Evolutionary conservation across 148 eudicot genomes (phyloP), one percentile per base, ranked within the genome.

Genomic region (Chenopodium berlandieri): DNA sequence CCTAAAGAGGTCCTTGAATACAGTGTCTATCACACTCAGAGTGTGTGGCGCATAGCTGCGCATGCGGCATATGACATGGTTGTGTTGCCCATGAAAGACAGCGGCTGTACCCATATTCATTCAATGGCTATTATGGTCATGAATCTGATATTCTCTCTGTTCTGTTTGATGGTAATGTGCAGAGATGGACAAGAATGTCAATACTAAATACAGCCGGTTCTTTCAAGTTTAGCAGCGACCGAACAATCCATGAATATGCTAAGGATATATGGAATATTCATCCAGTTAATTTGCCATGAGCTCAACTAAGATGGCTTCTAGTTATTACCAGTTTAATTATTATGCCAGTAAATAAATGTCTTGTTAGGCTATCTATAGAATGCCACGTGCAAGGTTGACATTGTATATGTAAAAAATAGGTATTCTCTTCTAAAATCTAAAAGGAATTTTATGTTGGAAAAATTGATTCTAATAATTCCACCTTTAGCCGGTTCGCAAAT

Each of bases 161-260:
- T 60, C 65, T 25, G n/a, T 77, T 13, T 20, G 22, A 40, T 37
- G n/a, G 11, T 47, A 27, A 65, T 65, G 72, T 66, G 58, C 80
- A 78, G 80, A 78, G 37, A 78, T 78, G 80, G 80, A 78, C 80
- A 54, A 78, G 80, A 66, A 78, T 78, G 80, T 78, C 80, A n/a
- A 78, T 78, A 40, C 30, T 78, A 19, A 78, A 82, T 64, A 46
- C 75, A 34, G 73, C 81, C 56, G 67, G 27, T 79, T 86, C 85
- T 69, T 73, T 76, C 63, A 78, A 54, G 46, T 82, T 80, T 71
- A 85, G 60, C 75, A 84, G 81, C 32, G 86, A 77, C 82, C 82
- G 83, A 40, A 64, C 86, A 44, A 76, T 60, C 87, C 87, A 88
- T 81, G 81, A 86, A 78, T 78, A 78, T 66, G 80, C 80, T 11